Conservation (phyloP, 805 yeast genomes). For the Huiozyma naganishii region DNA sequence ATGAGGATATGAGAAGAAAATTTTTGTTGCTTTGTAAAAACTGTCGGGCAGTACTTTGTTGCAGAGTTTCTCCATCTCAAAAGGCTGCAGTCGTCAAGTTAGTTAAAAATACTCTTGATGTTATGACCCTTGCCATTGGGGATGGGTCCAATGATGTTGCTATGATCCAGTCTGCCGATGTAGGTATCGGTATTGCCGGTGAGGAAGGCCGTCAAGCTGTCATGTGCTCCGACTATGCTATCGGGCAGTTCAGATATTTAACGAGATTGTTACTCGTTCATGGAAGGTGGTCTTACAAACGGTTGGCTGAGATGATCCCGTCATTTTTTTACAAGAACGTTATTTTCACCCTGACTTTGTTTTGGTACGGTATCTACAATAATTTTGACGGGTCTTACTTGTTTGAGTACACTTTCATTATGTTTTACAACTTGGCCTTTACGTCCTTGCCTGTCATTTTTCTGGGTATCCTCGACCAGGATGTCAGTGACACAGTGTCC, state of each 20-base stretch:
- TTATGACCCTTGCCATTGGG: conserved; percentile 81
- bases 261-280: conserved; percentile 60
- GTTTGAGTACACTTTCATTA: conserved; percentile 67
- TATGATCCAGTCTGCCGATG: conserved; percentile 81
- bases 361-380: conserved; percentile 70
- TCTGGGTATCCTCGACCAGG: conserved; percentile 72
- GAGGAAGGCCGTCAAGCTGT: conserved; percentile 87
- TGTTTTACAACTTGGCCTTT: conserved; percentile 74
- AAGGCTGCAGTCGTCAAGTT: conserved; percentile 74
- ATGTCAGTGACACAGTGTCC: conserved; percentile 59
- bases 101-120: conserved; percentile 64
- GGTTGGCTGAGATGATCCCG: conserved; percentile 77
- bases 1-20: conserved; percentile 38
- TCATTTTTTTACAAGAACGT: conserved; percentile 72
- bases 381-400: conserved; percentile 73
- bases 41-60: conserved; percentile 73
- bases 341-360: conserved; percentile 59
- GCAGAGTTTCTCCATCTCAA: conserved; percentile 83
- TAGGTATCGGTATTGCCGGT: conserved; percentile 86
- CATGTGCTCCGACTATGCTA: conserved; percentile 79
- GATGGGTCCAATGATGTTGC: conserved; percentile 88
- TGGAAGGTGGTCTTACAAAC: conserved; percentile 80
- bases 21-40: conserved; percentile 66
- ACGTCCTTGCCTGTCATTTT: conserved; percentile 75
- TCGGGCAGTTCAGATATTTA: conserved; percentile 71